Evolutionary conservation across 352 stramenopile species (phyloP).

Genomic region (Phytophthora podocarpi): DNA sequence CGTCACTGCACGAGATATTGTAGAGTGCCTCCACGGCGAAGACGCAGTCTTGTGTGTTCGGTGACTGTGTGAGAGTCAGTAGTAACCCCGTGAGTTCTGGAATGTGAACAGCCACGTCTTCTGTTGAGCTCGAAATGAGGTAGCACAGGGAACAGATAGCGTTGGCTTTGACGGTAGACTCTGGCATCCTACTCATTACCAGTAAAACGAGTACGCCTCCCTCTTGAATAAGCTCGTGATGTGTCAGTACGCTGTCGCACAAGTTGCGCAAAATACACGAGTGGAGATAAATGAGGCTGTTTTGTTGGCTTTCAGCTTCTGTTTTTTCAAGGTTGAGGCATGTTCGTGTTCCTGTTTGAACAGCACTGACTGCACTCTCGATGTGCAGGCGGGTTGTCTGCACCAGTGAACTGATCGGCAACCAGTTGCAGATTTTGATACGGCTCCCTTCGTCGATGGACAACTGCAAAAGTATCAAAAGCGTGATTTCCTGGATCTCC

Average conservation of each 20-base stretch:
- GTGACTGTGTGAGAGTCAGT: constrained; percentile 47
- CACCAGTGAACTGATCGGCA: constrained; percentile 53
- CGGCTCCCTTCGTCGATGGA: constrained; percentile 68
- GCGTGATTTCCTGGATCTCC: constrained; percentile 60
- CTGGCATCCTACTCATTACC: constrained; percentile 54
- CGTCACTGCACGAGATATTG: constrained; percentile 79
- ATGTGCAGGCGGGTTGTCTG: constrained; percentile 35
- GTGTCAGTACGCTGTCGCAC: constrained; percentile 72
- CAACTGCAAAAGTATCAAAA: constrained; percentile 58
- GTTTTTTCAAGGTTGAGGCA: not conserved
- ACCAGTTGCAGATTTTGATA: constrained; percentile 76
- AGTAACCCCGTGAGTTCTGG: constrained; percentile 61
- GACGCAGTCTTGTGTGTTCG: constrained; percentile 33
- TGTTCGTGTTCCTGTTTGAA: not conserved
- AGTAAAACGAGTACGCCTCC: constrained; percentile 57
- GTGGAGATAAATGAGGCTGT: constrained; percentile 53
- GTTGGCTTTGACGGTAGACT: constrained; percentile 65
- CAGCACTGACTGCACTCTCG: constrained; percentile 2
- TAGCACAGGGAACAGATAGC: constrained; percentile 71
- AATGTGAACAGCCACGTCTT: constrained; percentile 56
- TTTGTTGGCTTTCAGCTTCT: not conserved
- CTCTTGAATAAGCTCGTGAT: constrained; percentile 75
- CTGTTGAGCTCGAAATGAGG: constrained; percentile 64
- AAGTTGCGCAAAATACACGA: constrained; percentile 79
- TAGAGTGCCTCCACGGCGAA: constrained; percentile 75